Evolutionary conservation across 2,329 filamentous ascomycete genomes (phyloP), one percentile per base, ranked within the genome.

Genomic region (Stromatinia cepivora): DNA sequence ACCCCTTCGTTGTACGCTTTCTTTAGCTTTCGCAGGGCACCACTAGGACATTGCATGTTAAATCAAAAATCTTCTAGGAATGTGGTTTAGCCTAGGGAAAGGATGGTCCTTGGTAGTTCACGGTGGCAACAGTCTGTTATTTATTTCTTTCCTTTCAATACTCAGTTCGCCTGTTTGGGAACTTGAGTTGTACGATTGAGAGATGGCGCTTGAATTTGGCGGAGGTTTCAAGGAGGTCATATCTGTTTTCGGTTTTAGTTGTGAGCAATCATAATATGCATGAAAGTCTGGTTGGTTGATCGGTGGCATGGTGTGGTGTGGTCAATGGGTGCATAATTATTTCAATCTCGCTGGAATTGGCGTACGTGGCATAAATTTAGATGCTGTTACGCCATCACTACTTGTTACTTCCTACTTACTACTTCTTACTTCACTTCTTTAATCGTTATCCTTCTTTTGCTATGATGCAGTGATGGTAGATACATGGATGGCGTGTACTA

Each of bases 171-270:
- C 4, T 42, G 61, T 52, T 31, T 52, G 46, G 46, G 59, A 50
- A 50, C 46, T 11, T 64, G 48, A 28, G 46, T 42, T 64, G 61
- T 64, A 52, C 61, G 34, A 64, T 64, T 53, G 22, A 15, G 56
- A 42, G 9, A 52, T 52, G 7, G 34, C n/a, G 13, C 36, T 64
- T 64, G 46, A 3, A 52, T 52, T 25, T 28, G 34, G n/a, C n/a
- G 46, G n/a, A 52, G 61, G 61, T 39, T 42, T 64, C 6, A 39
- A 25, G 61, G 34, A 64, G 31, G 34, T 63, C 59, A 63, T 50
- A 17, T 64, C 17, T 36, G 31, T 64, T 64, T 63, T 50, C n/a
- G n/a, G n/a, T 28, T 64, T 58, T 39, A 20, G 31, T 28, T 13
- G 46, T 28, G 34, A 64, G 34, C n/a, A 58, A 58, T 17, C 34